Evolutionary conservation across 192 early-diverging fungal genomes (phyloP).

Genomic region (Gonapodya sp.): DNA sequence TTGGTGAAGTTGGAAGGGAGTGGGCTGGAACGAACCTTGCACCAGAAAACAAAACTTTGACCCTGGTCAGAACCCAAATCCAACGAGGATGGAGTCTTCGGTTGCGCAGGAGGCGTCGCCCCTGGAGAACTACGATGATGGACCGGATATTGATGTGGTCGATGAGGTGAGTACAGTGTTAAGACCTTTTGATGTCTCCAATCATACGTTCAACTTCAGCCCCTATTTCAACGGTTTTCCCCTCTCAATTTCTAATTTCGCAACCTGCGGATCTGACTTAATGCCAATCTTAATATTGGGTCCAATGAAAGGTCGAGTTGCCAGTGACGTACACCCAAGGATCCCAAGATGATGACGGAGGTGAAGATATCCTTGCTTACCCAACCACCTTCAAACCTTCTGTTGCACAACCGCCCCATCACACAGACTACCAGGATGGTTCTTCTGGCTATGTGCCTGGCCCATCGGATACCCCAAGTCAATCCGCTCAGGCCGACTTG

Average conservation of each 20-base stretch:
- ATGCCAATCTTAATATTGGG: neutral
- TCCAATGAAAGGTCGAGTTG: neutral
- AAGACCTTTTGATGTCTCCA: no score
- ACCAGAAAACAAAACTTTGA: no score
- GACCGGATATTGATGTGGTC: neutral
- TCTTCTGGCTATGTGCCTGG: neutral
- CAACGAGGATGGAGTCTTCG: neutral
- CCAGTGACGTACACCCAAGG: neutral
- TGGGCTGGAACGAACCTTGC: no score
- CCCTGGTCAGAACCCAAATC: no score
- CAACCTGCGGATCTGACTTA: no score
- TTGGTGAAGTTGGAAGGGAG: no score
- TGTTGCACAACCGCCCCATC: neutral
- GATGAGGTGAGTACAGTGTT: neutral
- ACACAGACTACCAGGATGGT: neutral
- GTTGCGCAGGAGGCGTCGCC: neutral
- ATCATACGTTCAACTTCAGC: no score
- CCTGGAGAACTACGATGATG: neutral
- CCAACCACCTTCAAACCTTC: neutral
- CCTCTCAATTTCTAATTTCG: no score
- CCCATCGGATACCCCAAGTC: neutral
- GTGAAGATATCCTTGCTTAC: neutral
- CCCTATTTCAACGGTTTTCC: no score
- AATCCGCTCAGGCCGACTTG: constrained; percentile 24
- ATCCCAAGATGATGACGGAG: neutral